Base-by-base conservation (phyloP, 805 yeast genomes). In the Isabelozyma gotoi region DNA sequence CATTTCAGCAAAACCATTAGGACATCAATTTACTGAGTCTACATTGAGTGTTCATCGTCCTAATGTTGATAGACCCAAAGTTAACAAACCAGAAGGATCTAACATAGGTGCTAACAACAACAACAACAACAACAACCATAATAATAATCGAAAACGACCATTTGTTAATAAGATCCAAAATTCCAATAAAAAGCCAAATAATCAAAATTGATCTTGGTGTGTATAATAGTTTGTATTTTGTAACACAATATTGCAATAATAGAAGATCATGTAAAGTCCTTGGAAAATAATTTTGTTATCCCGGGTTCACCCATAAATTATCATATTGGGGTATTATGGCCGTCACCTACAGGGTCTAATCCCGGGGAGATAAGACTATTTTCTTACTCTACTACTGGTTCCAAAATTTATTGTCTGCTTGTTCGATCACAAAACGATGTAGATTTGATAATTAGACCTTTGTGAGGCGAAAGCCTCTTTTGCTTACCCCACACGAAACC, bases 1-100 rank as follows among this genome's bases (percentile, higher is more conserved):
- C n/a, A 17, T 31, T 31, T 14, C 43, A 19, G 36, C 40, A 12
- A 45, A 48, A 21, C 36, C 27, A 19, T 40, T 46, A 38, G 60
- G 57, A 1, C 51, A 50, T 29, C 64, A 58, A 32, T 56, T 49
- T 24, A 56, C 56, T 6, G 70, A 64, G 44, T 52, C 58, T 17
- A 65, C 69, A 2, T 55, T 64, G 34, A 62, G 63, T 7, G 68
- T 65, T 6, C 65, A 56, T 39, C 53, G 64, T 21, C 70, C 70
- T 24, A 47, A 55, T 3, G 38, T 49, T 17, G 60, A 53, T 14
- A 45, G 49, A n/a, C 35, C 47, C 10, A 24, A 38, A 16, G 37
- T 39, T 24, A 49, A 44, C n/a, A 41, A 43, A 16, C 43, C 49
- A 15, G 50, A 45, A 8, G 48, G 35, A 21, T 21, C 12, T 20